Base-by-base conservation (phyloP, 2,329 filamentous ascomycete genomes). In the Cylindrodendrum hubeiense region DNA sequence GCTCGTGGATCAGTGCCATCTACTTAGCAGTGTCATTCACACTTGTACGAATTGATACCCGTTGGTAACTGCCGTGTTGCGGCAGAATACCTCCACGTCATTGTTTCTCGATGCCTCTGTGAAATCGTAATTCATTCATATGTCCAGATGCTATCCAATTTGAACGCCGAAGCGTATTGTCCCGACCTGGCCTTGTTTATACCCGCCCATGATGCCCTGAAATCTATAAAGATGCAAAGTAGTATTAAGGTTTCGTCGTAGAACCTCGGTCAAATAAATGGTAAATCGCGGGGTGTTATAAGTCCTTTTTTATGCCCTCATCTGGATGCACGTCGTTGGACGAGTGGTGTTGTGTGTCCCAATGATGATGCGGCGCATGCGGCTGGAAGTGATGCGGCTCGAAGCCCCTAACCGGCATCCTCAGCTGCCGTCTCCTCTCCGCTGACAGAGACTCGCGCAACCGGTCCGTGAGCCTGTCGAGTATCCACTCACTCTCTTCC, bases 401-500 rank as follows among this genome's bases (percentile, higher is more conserved):
- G 26, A n/a, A 17, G n/a, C 9, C 53, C 44, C 60, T 65, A 9
- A 49, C 47, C 41, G 54, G 57, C 37, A 60, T 26, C 13, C 41
- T 67, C 12, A 62, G 15, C 41, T 74, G 60, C 5, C 61, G 63
- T 43, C 55, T 69, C 3, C 69, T 69, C 43, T 72, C 72, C 5
- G 47, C 30, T 5, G 73, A 67, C 12, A 80, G 61, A 6, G 73
- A 77, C 66, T 79, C 76, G 21, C 75, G 73, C 39, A 95, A 80
- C 63, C 80, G 85, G 55, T 83, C 82, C 65, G 86, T 86, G 55
- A 94, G 77, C 65, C 87, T 84, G 65, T 93, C 89, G 43, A 94
- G 77, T 37, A 94, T 88, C 92, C 92, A 94, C 75, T 93, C 88
- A 15, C 88, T 86, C 79, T 94, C 92, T 60, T 87, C 87, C 73